These are phyloP conservation scores for Porphyridium purpureum DNA, from an alignment of 23 red algal species.

Conservation along the genomic window DNA sequence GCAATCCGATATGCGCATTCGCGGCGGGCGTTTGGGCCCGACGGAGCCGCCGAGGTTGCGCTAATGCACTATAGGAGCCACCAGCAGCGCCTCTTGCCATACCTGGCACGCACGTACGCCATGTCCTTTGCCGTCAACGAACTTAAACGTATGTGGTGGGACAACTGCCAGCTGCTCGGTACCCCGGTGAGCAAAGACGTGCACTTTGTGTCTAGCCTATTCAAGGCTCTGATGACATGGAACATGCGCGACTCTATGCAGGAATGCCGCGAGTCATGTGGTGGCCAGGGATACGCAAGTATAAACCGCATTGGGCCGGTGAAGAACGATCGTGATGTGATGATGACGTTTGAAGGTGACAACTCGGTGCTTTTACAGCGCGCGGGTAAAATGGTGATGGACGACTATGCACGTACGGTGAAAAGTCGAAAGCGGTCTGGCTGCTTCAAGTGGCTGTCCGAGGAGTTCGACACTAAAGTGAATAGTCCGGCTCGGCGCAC, in stretches of 20 bases:
- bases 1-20: conserved; percentile 57
- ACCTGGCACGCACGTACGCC: conserved; percentile 40
- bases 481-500: too few relatives aligned
- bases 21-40: conserved; percentile 56
- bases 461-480: too few relatives aligned
- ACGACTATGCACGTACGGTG: too few relatives aligned
- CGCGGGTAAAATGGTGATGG: too few relatives aligned
- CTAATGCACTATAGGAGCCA: conserved; percentile 51
- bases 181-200: conserved; percentile 36
- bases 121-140: conserved; percentile 21
- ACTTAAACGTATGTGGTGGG: conserved; percentile 10
- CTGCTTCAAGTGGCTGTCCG: too few relatives aligned
- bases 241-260: conserved; percentile 73
- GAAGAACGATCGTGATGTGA: conserved; percentile 60
- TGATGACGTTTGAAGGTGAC: conserved; percentile 77
- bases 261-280: conserved; percentile 79
- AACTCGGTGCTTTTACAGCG: conserved; percentile 80
- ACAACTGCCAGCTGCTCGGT: not conserved
- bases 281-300: conserved; percentile 60
- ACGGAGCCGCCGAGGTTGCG: conserved; percentile 28
- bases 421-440: too few relatives aligned
- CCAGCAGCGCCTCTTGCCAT: conserved; percentile 40
- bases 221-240: conserved; percentile 83
- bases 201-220: conserved; percentile 51
- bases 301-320: conserved; percentile 66